phyloP scores from a whole-genome alignment of 331 rosid genomes.

The Dryas integrifolia region DNA sequence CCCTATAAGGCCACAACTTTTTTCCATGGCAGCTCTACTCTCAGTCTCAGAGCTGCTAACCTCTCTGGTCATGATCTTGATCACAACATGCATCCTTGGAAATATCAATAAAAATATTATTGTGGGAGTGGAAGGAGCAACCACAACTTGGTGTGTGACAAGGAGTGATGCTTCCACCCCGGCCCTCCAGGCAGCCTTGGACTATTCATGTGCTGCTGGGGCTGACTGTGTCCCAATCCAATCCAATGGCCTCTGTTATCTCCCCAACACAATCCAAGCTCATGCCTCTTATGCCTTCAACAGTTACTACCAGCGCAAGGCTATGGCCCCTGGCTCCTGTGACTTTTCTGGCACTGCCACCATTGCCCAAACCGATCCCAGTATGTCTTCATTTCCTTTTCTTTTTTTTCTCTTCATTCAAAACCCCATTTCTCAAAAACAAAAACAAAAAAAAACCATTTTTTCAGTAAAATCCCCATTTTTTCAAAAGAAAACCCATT shows the following conservation, averaged over 20 bases:
- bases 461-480: too few species aligned
- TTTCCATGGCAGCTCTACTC: conserved; percentile 47
- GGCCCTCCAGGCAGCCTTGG: conserved; percentile 64
- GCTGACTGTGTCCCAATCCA: conserved; percentile 69
- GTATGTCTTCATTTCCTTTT: conserved; percentile 22
- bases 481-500: too few species aligned
- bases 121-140: conserved; percentile 17
- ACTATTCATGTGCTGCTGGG: conserved; percentile 72
- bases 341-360: conserved; percentile 73
- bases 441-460: not conserved
- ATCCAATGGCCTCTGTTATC: conserved; percentile 63
- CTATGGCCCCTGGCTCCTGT: conserved; percentile 74
- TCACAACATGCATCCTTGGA: not conserved
- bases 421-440: not conserved
- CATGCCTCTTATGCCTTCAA: conserved; percentile 91
- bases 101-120: not conserved
- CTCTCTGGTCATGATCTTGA: not conserved
- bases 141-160: conserved; percentile 66
- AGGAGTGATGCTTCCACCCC: conserved; percentile 58
- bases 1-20: conserved; percentile 17
- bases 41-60: not conserved
- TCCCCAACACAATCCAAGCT: conserved; percentile 87
- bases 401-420: not conserved
- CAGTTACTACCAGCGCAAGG: conserved; percentile 56
- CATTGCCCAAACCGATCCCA: conserved; percentile 80